Conservation (phyloP, 2,329 filamentous ascomycete genomes). For the Aureobasidium leucospermi region DNA sequence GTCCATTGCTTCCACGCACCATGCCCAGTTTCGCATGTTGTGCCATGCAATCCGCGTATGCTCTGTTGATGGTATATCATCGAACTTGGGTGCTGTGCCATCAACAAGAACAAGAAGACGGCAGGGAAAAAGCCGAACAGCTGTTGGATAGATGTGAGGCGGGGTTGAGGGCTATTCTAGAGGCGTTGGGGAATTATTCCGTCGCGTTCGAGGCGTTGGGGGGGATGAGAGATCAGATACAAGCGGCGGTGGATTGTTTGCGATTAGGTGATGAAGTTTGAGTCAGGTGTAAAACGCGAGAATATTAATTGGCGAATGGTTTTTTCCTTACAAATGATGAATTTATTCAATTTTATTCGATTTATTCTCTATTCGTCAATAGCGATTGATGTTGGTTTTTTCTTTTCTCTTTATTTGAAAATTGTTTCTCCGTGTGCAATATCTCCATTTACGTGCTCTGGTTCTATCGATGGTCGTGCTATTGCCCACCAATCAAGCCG, state of each 20-base stretch:
- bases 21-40: constrained; percentile 43
- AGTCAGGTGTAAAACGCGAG: background rate
- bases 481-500: no score
- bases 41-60: constrained; percentile 40
- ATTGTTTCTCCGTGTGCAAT: no score
- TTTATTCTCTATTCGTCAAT: no score
- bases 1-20: constrained; percentile 28
- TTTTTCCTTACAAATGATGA: no score
- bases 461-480: no score
- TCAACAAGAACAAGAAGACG: background rate
- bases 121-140: background rate
- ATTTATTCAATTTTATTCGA: no score
- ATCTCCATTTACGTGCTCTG: no score
- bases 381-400: no score
- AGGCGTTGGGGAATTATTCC: constrained; percentile 17
- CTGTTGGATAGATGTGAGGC: constrained; percentile 12
- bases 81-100: constrained; percentile 7
- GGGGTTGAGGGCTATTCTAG: constrained; percentile 14
- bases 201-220: constrained; percentile 17
- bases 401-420: no score
- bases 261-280: background rate
- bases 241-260: constrained; percentile 3
- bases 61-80: constrained; percentile 37
- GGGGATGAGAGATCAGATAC: constrained; percentile 17
- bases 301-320: no score